phyloP scores from a whole-genome alignment of 176 grass and related monocot genomes.

The Puccinellia tenuiflora region DNA sequence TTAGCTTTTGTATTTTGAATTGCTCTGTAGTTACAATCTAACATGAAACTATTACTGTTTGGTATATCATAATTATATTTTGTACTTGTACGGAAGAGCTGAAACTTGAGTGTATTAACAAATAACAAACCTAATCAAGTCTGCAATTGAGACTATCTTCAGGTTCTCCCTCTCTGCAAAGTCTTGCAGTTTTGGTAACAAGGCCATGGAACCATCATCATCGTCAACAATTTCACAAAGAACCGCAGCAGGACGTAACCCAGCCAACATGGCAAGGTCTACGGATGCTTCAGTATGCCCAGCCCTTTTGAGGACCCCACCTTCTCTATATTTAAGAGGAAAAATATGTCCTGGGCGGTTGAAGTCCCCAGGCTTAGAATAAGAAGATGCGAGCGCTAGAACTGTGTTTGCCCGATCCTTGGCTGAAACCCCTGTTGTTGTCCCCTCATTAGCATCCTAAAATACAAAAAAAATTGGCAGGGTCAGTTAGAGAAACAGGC shows the following conservation, averaged over 20 bases:
- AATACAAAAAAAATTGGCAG: not conserved
- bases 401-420: conserved; percentile 77
- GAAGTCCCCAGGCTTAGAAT: conserved; percentile 78
- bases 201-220: conserved; percentile 90
- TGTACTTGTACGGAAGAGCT: not conserved
- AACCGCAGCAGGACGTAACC: conserved; percentile 66
- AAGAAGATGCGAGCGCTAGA: conserved; percentile 53
- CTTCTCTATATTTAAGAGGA: conserved; percentile 94
- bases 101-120: conserved; percentile 9
- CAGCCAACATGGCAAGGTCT: conserved; percentile 85
- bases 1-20: not conserved
- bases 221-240: conserved; percentile 88
- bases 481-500: not conserved
- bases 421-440: conserved; percentile 89
- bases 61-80: not conserved
- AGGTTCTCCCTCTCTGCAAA: conserved; percentile 83
- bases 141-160: conserved; percentile 87
- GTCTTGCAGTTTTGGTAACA: conserved; percentile 72
- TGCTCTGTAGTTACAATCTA: not conserved
- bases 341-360: conserved; percentile 94
- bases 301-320: conserved; percentile 92
- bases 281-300: conserved; percentile 97
- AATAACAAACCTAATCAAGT: conserved; percentile 69
- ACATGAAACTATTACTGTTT: not conserved
- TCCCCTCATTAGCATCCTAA: conserved; percentile 94